Evolutionary conservation across 164 flowering plant species (phyloP), one percentile per base, ranked within the genome.

Genomic region (Tetracentron sinense): DNA sequence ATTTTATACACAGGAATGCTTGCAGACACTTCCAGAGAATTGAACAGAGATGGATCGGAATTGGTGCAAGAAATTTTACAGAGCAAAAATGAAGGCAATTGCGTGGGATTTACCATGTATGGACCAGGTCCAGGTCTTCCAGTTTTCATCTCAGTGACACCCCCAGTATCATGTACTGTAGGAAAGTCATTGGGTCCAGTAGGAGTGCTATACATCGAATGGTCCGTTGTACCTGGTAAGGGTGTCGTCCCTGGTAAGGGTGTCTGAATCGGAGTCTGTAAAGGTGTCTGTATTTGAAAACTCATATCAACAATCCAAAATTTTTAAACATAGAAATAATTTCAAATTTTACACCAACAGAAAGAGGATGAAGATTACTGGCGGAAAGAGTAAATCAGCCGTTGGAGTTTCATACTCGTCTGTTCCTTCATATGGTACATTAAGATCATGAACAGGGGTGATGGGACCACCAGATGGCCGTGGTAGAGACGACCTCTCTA

Each of bases 321-420:
- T 17, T 0, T 12, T 35, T 12, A 15, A 28, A 0, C 16, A 15
- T 25, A 17, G 42, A 38, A 48, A 62, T 16, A 49, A 42, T 54
- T n/a, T 33, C 56, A 29, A 19, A 61, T 42, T 29, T 6, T 6
- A 4, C 16, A 35, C 10, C 35, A 35, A 10, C 30, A 12, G 46
- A 1, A 4, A 52, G 35, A 44, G 14, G 0, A 7, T 21, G 25
- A 35, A 54, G 62, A 83, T 81, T 68, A 94, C 99, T 12, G 97
- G 97, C 48, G 99, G 97, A 66, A 94, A 94, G 61, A 94, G 86
- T 61, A 94, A 78, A 25, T 94, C 99, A 26, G 96, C 96, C 0
- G 99, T 94, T 15, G 99, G 99, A 54, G 97, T 94, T 73, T 94
- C 96, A 30, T 85, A 94, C 81, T 94, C 99, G 73, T 94, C 99